phyloP scores from a whole-genome alignment of 148 eudicot species.

The Rheum nobile region DNA sequence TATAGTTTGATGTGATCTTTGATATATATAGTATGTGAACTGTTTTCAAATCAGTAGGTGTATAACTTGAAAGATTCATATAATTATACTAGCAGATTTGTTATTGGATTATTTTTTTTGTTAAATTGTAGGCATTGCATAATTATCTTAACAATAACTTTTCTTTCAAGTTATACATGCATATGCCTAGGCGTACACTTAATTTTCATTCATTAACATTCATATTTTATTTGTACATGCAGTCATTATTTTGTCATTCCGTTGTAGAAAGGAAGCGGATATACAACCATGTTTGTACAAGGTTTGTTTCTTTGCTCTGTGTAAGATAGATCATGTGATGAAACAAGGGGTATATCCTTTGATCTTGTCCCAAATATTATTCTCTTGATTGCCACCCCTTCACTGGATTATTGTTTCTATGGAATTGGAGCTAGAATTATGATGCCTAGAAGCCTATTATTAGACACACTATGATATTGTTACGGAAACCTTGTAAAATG shows the following conservation, averaged over 20 bases:
- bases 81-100: too few relatives aligned
- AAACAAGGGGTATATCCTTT: too few relatives aligned
- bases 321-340: neutral
- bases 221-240: constrained; percentile 13
- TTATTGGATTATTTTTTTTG: too few relatives aligned
- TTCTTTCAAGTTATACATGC: too few relatives aligned
- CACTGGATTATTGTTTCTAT: neutral
- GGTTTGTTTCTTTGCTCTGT: constrained; percentile 30
- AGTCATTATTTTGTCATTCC: constrained; percentile 87
- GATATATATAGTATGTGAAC: too few relatives aligned
- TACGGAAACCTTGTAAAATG: neutral
- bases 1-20: too few relatives aligned
- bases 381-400: neutral
- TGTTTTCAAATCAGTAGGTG: too few relatives aligned
- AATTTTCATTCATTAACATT: neutral
- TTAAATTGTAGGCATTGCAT: too few relatives aligned
- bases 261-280: constrained; percentile 89
- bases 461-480: neutral
- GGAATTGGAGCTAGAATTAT: neutral
- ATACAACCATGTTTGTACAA: constrained; percentile 89
- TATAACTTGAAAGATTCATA: too few relatives aligned
- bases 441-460: neutral
- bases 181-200: too few relatives aligned
- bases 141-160: too few relatives aligned
- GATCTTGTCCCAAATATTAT: neutral